These are phyloP conservation scores for Septoria linicola DNA, from an alignment of 2,329 filamentous ascomycete genomes.

Conservation along the genomic window DNA sequence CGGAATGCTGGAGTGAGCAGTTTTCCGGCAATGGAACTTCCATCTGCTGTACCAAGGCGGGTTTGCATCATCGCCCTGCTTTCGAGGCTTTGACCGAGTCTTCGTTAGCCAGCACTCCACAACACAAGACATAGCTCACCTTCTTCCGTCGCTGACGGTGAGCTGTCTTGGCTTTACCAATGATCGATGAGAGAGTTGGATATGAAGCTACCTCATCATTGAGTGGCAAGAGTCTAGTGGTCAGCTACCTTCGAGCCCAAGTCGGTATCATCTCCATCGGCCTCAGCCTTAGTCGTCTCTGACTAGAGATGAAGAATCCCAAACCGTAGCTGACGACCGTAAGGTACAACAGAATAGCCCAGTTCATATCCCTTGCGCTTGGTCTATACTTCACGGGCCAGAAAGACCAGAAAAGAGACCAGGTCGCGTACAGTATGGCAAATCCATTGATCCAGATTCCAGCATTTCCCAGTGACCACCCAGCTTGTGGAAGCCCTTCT, in stretches of 20 bases:
- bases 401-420: slow-evolving; percentile 42
- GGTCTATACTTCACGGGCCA: slow-evolving; percentile 45
- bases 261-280: slow-evolving; percentile 17
- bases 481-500: slow-evolving; percentile 38
- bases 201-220: no score
- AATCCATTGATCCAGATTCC: slow-evolving; percentile 42
- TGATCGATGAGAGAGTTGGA: no score
- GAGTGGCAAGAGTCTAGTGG: not conserved
- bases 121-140: no score
- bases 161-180: no score
- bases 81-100: no score
- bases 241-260: slow-evolving; percentile 5
- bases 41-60: no score
- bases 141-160: no score
- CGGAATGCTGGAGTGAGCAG: no score
- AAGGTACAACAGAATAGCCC: slow-evolving; percentile 49
- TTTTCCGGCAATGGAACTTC: no score
- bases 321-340: slow-evolving; percentile 14
- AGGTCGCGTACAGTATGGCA: slow-evolving; percentile 38
- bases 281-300: slow-evolving; percentile 7
- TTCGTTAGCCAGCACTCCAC: no score
- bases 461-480: slow-evolving; percentile 41
- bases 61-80: no score
- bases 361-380: slow-evolving; percentile 49
- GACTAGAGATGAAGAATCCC: slow-evolving; percentile 12